Evolutionary conservation across 2,329 filamentous ascomycete species (phyloP).

Genomic region (Aspergillus costaricaensis): DNA sequence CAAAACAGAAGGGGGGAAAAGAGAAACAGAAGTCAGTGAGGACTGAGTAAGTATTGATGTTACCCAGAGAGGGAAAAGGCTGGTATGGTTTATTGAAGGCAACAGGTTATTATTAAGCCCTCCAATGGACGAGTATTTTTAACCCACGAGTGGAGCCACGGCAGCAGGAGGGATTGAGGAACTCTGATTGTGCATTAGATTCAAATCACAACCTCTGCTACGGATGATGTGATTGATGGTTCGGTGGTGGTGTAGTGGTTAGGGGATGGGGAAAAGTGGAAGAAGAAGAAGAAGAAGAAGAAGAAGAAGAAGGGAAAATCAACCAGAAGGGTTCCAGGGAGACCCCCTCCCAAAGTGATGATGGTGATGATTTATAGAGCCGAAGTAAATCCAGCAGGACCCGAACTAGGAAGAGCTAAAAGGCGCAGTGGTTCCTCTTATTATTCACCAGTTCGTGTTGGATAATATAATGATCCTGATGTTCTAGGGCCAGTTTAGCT

Average conservation of each 20-base stretch:
- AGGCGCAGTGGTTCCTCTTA: not conserved
- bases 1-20: no score
- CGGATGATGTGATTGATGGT: no score
- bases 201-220: not conserved
- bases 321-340: not conserved
- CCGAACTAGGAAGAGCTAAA: not conserved
- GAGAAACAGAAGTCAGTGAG: not conserved
- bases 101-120: conserved; percentile 1
- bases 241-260: no score
- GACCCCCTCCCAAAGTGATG: not conserved
- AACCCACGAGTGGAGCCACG: conserved; percentile 1
- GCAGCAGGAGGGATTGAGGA: not conserved
- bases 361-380: not conserved
- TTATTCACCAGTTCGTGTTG: conserved; percentile 10
- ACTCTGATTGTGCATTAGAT: not conserved
- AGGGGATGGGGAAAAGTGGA: not conserved
- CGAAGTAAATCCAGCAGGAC: not conserved
- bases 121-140: conserved; percentile 1
- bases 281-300: not conserved
- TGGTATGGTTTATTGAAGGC: not conserved
- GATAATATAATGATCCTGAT: not conserved
- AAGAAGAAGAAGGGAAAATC: not conserved
- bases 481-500: not conserved
- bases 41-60: not conserved
- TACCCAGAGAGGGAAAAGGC: not conserved